These are phyloP conservation scores for Auricularia sp. DNA, from an alignment of 768 basidiomycete species.

Conservation along the genomic window DNA sequence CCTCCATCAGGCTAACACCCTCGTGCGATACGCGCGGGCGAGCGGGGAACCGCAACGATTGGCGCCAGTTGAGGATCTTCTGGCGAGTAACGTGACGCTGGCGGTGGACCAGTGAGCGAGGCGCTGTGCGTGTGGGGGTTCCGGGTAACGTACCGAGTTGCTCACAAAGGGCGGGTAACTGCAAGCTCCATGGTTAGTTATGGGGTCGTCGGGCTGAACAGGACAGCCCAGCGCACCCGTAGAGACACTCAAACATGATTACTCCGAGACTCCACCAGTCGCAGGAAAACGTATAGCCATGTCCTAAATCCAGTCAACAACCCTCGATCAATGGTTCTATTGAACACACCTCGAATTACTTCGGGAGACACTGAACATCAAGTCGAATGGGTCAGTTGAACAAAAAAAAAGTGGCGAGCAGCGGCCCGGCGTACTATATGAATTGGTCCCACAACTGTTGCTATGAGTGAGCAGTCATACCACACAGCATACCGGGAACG, in stretches of 20 bases:
- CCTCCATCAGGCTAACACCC: slow-evolving; percentile 79
- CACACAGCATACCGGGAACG: slow-evolving; percentile 17
- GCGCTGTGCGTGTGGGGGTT: background rate
- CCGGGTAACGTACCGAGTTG: slow-evolving; percentile 57
- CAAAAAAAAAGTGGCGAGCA: slow-evolving; percentile 12
- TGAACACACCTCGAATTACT: slow-evolving; percentile 52
- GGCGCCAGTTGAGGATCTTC: slow-evolving; percentile 95
- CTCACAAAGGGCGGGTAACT: slow-evolving; percentile 95
- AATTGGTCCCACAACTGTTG: slow-evolving; percentile 72
- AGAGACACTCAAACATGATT: slow-evolving; percentile 93
- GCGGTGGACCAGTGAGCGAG: slow-evolving; percentile 6
- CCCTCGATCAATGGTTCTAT: too few relatives aligned
- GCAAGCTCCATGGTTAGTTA: background rate
- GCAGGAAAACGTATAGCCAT: slow-evolving; percentile 88
- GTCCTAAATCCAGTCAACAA: slow-evolving; percentile 25
- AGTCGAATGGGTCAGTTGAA: background rate
- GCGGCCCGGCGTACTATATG: slow-evolving; percentile 50
- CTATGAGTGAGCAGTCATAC: slow-evolving; percentile 14
- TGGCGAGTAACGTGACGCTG: slow-evolving; percentile 90
- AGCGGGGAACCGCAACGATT: slow-evolving; percentile 76
- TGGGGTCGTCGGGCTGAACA: background rate
- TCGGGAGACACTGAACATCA: slow-evolving; percentile 68
- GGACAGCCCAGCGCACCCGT: slow-evolving; percentile 42
- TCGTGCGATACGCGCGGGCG: slow-evolving; percentile 79
- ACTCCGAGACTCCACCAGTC: slow-evolving; percentile 99